Conservation (phyloP, 2,329 filamentous ascomycete species). For the Thermothelomyces thermophilus region DNA sequence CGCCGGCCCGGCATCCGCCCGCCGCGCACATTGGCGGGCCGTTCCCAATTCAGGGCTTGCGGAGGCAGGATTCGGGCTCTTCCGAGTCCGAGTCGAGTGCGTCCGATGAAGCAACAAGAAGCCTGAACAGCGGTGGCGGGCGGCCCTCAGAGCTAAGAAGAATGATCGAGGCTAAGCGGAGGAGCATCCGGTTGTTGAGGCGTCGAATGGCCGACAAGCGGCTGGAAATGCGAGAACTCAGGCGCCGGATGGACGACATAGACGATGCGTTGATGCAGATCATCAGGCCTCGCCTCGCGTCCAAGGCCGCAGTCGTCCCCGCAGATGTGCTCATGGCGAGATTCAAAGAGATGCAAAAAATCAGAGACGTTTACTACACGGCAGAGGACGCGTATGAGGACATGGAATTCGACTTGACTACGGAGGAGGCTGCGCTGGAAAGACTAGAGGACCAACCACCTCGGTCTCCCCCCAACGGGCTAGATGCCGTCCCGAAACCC, state of each 20-base stretch:
- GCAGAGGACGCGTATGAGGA: slow-evolving; percentile 34
- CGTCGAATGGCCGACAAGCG: slow-evolving; percentile 30
- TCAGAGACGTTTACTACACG: slow-evolving; percentile 34
- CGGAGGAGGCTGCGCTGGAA: slow-evolving; percentile 15
- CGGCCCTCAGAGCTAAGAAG: slow-evolving; percentile 7
- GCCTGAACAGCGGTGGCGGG: neutral
- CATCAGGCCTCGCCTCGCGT: slow-evolving; percentile 31
- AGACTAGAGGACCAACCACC: slow-evolving; percentile 35
- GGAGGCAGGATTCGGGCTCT: neutral
- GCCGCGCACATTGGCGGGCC: neutral
- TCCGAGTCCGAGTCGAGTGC: slow-evolving; percentile 11
- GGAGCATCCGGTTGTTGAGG: slow-evolving; percentile 9
- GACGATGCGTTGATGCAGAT: slow-evolving; percentile 38
- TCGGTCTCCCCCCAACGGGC: slow-evolving; percentile 13
- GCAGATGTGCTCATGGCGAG: slow-evolving; percentile 26
- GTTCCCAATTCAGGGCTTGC: neutral
- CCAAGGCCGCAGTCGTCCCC: slow-evolving; percentile 25
- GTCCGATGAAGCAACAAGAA: slow-evolving; percentile 4
- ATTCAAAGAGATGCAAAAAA: slow-evolving; percentile 32
- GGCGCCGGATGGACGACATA: slow-evolving; percentile 31
- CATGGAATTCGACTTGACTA: slow-evolving; percentile 19
- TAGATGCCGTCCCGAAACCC: neutral
- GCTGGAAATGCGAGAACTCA: slow-evolving; percentile 28
- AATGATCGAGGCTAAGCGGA: slow-evolving; percentile 12
- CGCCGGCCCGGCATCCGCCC: neutral